phyloP scores from a whole-genome alignment of 1,139 yeast genomes.

The Hansenula lynferdii region DNA sequence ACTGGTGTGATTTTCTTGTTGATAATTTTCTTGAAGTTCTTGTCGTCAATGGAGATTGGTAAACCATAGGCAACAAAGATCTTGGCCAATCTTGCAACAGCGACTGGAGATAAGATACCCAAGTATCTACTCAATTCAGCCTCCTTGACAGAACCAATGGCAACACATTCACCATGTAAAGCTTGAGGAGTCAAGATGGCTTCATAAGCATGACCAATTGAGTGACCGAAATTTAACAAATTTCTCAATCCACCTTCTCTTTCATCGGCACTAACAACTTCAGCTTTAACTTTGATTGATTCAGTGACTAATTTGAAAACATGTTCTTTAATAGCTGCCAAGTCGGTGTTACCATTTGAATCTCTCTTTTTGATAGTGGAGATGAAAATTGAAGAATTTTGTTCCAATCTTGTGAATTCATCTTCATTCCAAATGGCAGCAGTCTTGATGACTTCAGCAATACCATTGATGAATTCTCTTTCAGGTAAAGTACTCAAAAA shows the following conservation, averaged over 20 bases:
- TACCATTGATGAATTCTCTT: constrained; percentile 94
- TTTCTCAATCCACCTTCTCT: constrained; percentile 94
- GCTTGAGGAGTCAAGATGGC: constrained; percentile 96
- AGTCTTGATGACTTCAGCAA: constrained; percentile 97
- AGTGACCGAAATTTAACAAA: constrained; percentile 90
- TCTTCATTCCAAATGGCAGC: constrained; percentile 96
- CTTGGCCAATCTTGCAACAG: constrained; percentile 85
- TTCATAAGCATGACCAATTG: constrained; percentile 98
- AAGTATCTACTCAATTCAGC: constrained; percentile 91
- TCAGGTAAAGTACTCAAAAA: constrained; percentile 87
- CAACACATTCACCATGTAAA: constrained; percentile 96
- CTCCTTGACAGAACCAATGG: constrained; percentile 91
- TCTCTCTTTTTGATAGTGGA: constrained; percentile 46
- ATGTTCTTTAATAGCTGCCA: constrained; percentile 65
- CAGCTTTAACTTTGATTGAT: constrained; percentile 87
- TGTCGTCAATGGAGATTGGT: constrained; percentile 77
- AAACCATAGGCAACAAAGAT: constrained; percentile 81
- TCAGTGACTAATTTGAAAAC: constrained; percentile 77
- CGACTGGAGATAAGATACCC: constrained; percentile 87
- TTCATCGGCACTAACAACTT: constrained; percentile 91
- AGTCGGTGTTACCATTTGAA: constrained; percentile 29
- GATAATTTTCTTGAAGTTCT: constrained; percentile 65
- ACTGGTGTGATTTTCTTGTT: constrained; percentile 66
- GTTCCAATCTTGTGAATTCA: constrained; percentile 82
- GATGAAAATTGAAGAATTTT: constrained; percentile 63